phyloP scores from a whole-genome alignment of 257 asterid genomes.

The Paraleonurus japonicus region DNA sequence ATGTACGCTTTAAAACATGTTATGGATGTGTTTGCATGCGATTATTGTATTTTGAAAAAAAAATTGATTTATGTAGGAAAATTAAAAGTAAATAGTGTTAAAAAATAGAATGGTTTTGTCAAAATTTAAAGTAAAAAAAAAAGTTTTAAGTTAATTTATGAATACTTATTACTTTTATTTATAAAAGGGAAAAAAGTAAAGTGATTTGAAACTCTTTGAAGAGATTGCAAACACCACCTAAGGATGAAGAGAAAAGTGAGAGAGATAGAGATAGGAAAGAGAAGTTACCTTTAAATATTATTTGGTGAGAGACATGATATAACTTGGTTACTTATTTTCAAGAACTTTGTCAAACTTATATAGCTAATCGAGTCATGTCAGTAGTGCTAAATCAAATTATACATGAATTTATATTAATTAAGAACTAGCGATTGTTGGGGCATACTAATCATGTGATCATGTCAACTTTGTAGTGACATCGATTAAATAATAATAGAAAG shows the following conservation, averaged over 20 bases:
- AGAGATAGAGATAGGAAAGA: neutral
- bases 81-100: neutral
- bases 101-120: neutral
- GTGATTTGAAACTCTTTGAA: neutral
- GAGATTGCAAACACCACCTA: neutral
- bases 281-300: neutral
- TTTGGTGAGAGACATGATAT: conserved; percentile 15
- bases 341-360: neutral
- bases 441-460: conserved; percentile 38
- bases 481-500: conserved; percentile 6
- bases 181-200: no score
- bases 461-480: conserved; percentile 30
- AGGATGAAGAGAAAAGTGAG: neutral
- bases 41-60: no score
- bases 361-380: conserved; percentile 22
- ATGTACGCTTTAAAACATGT: no score
- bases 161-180: neutral
- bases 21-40: no score
- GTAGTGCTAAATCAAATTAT: conserved; percentile 7
- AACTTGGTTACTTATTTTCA: neutral
- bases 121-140: no score
- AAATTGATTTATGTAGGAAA: neutral
- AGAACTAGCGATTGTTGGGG: conserved; percentile 26
- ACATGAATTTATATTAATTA: conserved; percentile 1
- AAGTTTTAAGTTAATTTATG: neutral